A percentile compares a stretch with the other conserved stretches of the same genome.
phyloP scores from a whole-genome alignment of 1,139 yeast species.

The Insectozyma bohioensis region DNA sequence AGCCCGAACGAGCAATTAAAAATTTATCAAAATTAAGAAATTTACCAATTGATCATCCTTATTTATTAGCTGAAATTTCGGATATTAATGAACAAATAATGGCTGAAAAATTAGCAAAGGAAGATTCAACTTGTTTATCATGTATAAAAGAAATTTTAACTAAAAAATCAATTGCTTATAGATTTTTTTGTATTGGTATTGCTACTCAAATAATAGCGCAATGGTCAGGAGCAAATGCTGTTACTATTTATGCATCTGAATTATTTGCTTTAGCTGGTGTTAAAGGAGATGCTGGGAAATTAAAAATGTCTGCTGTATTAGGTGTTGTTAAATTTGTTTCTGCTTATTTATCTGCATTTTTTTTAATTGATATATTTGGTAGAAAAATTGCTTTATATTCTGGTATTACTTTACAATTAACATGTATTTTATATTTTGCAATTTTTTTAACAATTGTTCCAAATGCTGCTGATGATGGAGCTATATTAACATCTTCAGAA shows the following conservation, averaged over 20 bases:
- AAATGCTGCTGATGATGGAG: constrained; percentile 32
- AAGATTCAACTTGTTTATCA: constrained; percentile 21
- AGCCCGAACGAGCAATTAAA: constrained; percentile 32
- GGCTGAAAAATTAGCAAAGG: constrained; percentile 35
- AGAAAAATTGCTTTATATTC: constrained; percentile 39
- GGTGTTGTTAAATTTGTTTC: constrained; percentile 47
- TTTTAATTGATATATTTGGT: constrained; percentile 47
- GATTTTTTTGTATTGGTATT: constrained; percentile 45
- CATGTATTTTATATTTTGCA: constrained; percentile 40
- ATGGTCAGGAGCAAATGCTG: constrained; percentile 64
- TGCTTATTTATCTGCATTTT: constrained; percentile 47
- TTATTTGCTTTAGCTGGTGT: constrained; percentile 54
- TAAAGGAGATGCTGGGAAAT: constrained; percentile 25
- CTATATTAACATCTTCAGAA: constrained; percentile 28
- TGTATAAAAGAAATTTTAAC: constrained; percentile 32
- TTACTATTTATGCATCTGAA: constrained; percentile 58
- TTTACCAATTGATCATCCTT: constrained; percentile 50
- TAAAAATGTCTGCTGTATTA: constrained; percentile 47
- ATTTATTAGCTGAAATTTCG: constrained; percentile 51
- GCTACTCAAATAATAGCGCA: constrained; percentile 55
- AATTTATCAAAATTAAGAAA: constrained; percentile 47
- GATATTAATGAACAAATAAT: constrained; percentile 48
- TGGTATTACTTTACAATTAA: constrained; percentile 37
- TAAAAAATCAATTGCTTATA: constrained; percentile 39
- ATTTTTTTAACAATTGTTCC: constrained; percentile 49